These are phyloP conservation scores for Zygosaccharomyces bisporus DNA, from an alignment of 805 yeast species.

Conservation along the genomic window DNA sequence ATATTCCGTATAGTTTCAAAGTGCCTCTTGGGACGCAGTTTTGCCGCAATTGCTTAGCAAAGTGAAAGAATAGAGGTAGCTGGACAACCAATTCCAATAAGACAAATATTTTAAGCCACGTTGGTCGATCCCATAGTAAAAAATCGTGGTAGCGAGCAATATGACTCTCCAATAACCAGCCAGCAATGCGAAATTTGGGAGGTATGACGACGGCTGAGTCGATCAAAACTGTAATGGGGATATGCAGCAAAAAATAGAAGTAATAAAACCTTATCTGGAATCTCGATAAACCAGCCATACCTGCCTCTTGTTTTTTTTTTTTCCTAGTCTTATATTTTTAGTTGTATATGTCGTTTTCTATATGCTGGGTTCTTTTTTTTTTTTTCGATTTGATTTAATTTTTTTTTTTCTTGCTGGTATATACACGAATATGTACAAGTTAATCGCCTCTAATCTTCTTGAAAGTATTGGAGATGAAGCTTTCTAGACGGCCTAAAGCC, in stretches of 20 bases:
- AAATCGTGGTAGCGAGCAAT: constrained; percentile 66
- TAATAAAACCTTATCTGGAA: constrained; percentile 40
- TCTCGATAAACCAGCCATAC: constrained; percentile 10
- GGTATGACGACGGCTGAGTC: constrained; percentile 76
- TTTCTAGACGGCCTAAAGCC: constrained; percentile 50
- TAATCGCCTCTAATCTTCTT: constrained; percentile 42
- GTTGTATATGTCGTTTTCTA: not conserved
- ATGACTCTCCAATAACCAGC: constrained; percentile 53
- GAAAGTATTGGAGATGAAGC: constrained; percentile 55
- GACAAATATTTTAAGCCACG: constrained; percentile 74
- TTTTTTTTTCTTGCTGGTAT: constrained; percentile 6
- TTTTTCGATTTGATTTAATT: too few species aligned
- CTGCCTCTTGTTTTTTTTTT: not conserved
- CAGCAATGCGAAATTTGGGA: constrained; percentile 45
- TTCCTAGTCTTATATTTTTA: not conserved
- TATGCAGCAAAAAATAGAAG: constrained; percentile 57
- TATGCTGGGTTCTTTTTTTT: not conserved
- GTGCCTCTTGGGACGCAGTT: constrained; percentile 24
- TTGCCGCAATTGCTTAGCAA: constrained; percentile 16
- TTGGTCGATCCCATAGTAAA: constrained; percentile 53
- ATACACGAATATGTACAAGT: constrained; percentile 9
- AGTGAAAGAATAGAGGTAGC: constrained; percentile 66
- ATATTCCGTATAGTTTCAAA: constrained; percentile 67
- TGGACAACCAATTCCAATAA: constrained; percentile 70
- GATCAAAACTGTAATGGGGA: constrained; percentile 69